Base-by-base conservation (phyloP, 768 basidiomycete species). In the Gyrodon lividus region DNA sequence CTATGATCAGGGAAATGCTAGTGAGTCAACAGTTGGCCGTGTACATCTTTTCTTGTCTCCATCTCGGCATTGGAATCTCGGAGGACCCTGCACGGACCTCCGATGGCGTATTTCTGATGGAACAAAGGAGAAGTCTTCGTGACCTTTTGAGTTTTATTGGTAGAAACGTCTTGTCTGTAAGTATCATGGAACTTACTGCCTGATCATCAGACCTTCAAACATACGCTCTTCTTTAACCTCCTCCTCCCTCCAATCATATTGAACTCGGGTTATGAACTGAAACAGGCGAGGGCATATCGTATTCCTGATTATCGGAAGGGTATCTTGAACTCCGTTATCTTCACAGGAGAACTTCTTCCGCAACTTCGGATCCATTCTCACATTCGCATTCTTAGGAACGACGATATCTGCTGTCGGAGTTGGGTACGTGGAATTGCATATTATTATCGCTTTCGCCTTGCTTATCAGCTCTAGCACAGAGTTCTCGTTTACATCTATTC, bases 241-340 rank as follows among this genome's bases (percentile, higher is more conserved):
- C 77, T 99, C n/a, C 81, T 98, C 4, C 97, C 96, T 5, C 97
- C 97, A 1, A 99, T 99, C 67, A 99, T 99, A 65, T 75, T 99
- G 35, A 97, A 95, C 70, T 97, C 94, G 2, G 97, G 97, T 6
- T 99, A 97, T 67, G 94, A 97, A 70, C 83, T 99, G 51, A 96
- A 94, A 68, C 95, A 98, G 78, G 93, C 86, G 50, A 53, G 82
- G 62, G 10, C 42, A 46, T 26, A 5, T 8, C 4, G 9, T 20
- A 3, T 19, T 20, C 12, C 13, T 37, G 2, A 10, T 33, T 39
- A 19, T 46, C 1, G 37, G 16, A 20, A n/a, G 19, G 20, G 19
- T 13, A 16, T 46, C 23, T 19, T 41, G 9, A 17, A 52, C 47
- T 23, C 14, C 35, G 5, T 43, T 35, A 23, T 34, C 41, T 40